A percentile compares a stretch with the other conserved stretches of the same genome.
phyloP scores from a whole-genome alignment of 345 rosid genomes.

The Salix suchowensis region DNA sequence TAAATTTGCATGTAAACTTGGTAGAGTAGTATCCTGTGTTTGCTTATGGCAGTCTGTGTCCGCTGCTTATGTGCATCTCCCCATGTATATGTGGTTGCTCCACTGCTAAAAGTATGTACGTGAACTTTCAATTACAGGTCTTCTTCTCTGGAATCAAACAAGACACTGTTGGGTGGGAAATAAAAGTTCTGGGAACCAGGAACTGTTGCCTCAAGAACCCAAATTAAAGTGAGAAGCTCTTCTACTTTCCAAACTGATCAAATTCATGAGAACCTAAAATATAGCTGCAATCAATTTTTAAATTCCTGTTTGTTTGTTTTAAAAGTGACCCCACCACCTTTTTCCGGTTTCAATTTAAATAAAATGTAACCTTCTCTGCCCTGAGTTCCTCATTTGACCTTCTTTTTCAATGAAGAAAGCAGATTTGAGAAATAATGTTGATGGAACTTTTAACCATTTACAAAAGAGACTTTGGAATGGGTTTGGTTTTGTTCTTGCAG shows the following conservation, averaged over 20 bases:
- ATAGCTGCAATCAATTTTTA: not conserved
- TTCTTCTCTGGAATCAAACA: conserved; percentile 28
- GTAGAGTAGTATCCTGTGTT: not conserved
- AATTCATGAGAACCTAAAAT: not conserved
- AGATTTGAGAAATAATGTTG: not conserved
- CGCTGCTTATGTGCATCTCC: not conserved
- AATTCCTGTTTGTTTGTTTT: not conserved
- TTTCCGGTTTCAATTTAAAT: not conserved
- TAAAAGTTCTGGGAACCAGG: conserved; percentile 7
- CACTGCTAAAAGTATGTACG: not conserved
- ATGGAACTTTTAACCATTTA: not conserved
- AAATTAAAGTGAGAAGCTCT: conserved; percentile 24
- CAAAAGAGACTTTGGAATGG: not conserved
- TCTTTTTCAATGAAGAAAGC: not conserved
- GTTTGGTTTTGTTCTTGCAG: not conserved
- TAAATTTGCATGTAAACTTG: not conserved
- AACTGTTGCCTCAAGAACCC: conserved; percentile 15
- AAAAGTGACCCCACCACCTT: not conserved
- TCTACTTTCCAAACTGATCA: not conserved
- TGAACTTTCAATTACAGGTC: conserved; percentile 18
- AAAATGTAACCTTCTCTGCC: no score
- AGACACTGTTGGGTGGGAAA: conserved; percentile 25
- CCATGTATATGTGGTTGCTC: not conserved
- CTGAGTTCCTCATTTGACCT: no score
- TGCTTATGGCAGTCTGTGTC: not conserved